Base-by-base conservation (phyloP, 257 asterid species). In the Cruciata laevipes region DNA sequence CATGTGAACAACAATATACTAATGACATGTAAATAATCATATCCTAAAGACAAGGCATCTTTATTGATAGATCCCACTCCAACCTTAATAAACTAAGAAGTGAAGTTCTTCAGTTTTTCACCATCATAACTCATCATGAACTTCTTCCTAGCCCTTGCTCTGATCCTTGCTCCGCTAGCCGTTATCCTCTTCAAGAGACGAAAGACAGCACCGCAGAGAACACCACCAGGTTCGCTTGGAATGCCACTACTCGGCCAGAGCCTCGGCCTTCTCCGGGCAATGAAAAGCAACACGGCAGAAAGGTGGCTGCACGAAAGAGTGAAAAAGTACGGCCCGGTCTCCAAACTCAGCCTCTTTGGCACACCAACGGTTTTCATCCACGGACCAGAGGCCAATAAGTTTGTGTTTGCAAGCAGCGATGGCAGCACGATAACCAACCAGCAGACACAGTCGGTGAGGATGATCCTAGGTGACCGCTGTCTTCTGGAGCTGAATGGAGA, bases 351-450 rank as follows among this genome's bases (percentile, higher is more conserved):
- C 65, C 94, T 90, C 16, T 90, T 87, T 37, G 97, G 95, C 6
- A 82, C 79, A 47, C 91, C 88, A 2, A 78, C 91, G 1, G 94
- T 85, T 14, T 86, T 90, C 35, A 83, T 87, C 25, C 30, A 80
- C 53, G 95, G 97, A 13, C 91, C 73, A 69, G 91, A 89, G n/a
- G 97, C 95, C 31, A 90, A 90, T 82, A 90, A 78, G 79, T 72
- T 90, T 56, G 75, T 87, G 3, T 87, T 87, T 73, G 57, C 84
- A 3, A 68, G 76, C n/a, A 68, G 77, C 21, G 89, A 87, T 47
- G 80, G 78, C 20, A 70, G 67, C 68, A 73, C 73, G 13, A 12
- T 87, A 40, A 73, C 78, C 65, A 86, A 83, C 61, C 84, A 80
- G 20, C 97, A 84, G 73, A 75, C 87, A 0, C 79, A 79, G 6